phyloP scores from a whole-genome alignment of 441 rosid species.

The Croton laevigatus region DNA sequence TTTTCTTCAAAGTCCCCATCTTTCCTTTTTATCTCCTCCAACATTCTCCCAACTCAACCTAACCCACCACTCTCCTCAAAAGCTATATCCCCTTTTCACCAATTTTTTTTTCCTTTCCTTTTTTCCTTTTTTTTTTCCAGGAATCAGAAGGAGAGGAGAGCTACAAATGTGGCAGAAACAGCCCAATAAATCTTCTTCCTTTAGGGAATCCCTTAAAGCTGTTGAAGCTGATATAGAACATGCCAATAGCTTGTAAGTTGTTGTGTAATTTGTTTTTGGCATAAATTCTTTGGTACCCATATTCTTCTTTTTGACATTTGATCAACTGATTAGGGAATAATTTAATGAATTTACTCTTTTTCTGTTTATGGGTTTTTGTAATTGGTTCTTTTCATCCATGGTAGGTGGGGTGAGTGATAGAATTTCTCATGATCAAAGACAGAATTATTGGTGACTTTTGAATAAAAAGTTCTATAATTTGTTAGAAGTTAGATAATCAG shows the following conservation, averaged over 20 bases:
- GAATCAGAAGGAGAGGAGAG: slow-evolving; percentile 12
- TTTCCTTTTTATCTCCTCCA: slow-evolving; percentile 5
- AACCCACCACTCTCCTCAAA: slow-evolving; percentile 17
- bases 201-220: slow-evolving; percentile 63
- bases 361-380: slow-evolving; percentile 13
- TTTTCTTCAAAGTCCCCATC: slow-evolving; percentile 16
- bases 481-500: neutral
- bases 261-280: neutral
- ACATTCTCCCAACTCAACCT: slow-evolving; percentile 21
- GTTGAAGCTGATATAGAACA: slow-evolving; percentile 78
- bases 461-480: neutral
- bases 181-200: slow-evolving; percentile 45
- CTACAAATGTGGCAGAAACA: slow-evolving; percentile 52
- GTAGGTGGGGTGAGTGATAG: slow-evolving; percentile 6
- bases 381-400: slow-evolving; percentile 8
- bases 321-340: slow-evolving; percentile 8
- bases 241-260: slow-evolving; percentile 65
- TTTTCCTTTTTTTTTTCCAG: neutral
- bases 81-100: slow-evolving; percentile 16
- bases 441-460: slow-evolving; percentile 1
- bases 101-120: slow-evolving; percentile 9
- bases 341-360: neutral
- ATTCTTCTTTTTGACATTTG: slow-evolving; percentile 9
- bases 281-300: neutral
- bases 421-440: slow-evolving; percentile 2